Evolutionary conservation across 257 asterid species (phyloP).

Genomic region (Catharanthus roseus): DNA sequence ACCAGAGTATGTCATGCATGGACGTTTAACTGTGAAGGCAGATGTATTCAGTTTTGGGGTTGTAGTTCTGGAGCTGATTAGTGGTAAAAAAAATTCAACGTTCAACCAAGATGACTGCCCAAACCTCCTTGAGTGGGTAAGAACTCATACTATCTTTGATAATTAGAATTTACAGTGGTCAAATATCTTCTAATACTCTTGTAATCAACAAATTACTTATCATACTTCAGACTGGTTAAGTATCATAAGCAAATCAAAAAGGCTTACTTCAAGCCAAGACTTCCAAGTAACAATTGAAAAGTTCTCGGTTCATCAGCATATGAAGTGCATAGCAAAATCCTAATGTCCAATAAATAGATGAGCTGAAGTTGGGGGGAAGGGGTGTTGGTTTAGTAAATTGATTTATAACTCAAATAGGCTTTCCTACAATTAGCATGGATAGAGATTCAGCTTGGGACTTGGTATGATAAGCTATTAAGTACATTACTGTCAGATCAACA

Average conservation of each 20-base stretch:
- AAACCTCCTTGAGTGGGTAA: constrained; percentile 81
- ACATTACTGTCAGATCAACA: neutral
- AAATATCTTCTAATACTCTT: neutral
- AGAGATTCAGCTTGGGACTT: neutral
- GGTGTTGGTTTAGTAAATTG: neutral
- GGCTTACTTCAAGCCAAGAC: neutral
- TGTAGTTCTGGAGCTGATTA: constrained; percentile 78
- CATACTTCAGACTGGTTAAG: neutral
- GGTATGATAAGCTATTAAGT: neutral
- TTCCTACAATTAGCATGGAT: neutral
- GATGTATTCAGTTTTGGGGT: constrained; percentile 96
- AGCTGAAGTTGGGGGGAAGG: neutral
- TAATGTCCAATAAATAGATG: neutral
- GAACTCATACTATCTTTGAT: constrained; percentile 15
- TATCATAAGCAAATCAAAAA: neutral
- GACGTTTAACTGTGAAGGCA: constrained; percentile 65
- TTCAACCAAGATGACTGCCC: constrained; percentile 61
- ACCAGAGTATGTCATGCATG: constrained; percentile 85
- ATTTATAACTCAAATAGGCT: neutral
- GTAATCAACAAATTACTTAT: neutral
- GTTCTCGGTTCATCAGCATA: neutral
- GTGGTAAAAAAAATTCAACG: constrained; percentile 78
- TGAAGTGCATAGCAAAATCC: neutral
- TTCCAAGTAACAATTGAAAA: neutral
- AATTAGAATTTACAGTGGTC: neutral